Evolutionary conservation across 108 stramenopile species (phyloP).

Genomic region (Craspedostauros australis): DNA sequence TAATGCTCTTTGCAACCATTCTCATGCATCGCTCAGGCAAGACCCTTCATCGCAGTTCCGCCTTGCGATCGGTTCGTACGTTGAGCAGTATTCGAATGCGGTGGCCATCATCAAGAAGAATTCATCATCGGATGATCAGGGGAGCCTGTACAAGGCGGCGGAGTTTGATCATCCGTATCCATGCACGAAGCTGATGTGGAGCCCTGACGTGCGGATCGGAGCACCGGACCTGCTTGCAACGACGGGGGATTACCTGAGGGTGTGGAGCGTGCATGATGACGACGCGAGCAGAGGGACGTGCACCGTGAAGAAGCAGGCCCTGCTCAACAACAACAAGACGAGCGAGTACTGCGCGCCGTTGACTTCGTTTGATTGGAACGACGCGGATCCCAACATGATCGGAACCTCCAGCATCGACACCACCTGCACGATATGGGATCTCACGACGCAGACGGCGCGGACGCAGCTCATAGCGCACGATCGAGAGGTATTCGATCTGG

Average conservation of each 20-base stretch:
- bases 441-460: constrained; percentile 68
- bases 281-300: constrained; percentile 30
- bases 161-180: constrained; percentile 95
- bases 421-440: constrained; percentile 98
- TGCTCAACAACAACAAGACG: constrained; percentile 95
- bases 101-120: constrained; percentile 73
- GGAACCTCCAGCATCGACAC: constrained; percentile 95
- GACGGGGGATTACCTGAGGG: constrained; percentile 92
- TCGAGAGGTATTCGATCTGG: constrained; percentile 97
- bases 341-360: constrained; percentile 96
- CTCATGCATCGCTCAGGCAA: constrained; percentile 22
- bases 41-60: constrained; percentile 80
- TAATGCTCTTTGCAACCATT: too few relatives aligned
- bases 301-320: constrained; percentile 66
- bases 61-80: constrained; percentile 92
- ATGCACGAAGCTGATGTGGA: constrained; percentile 89
- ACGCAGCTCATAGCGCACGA: constrained; percentile 99
- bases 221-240: constrained; percentile 91
- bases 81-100: constrained; percentile 96
- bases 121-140: constrained; percentile 15
- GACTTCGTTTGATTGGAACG: constrained; percentile 97
- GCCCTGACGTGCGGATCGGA: constrained; percentile 50
- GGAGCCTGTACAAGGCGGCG: constrained; percentile 55
- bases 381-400: constrained; percentile 77
- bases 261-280: constrained; percentile 82